A percentile compares a stretch with the other conserved stretches of the same genome.
phyloP scores from a whole-genome alignment of 176 grass and related monocot species.

The Triticum aestivum region DNA sequence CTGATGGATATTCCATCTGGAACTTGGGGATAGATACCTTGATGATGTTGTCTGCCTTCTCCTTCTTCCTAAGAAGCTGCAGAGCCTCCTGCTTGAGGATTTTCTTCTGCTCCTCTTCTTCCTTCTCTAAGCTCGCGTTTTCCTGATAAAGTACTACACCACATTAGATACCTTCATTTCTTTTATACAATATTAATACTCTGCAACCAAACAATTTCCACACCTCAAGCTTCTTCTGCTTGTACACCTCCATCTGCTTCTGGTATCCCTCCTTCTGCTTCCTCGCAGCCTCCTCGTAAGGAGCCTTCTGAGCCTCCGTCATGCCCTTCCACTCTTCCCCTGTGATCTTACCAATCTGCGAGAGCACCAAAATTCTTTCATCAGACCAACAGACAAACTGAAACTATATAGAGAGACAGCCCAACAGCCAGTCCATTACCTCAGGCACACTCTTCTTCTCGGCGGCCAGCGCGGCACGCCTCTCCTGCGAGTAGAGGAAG shows the following conservation, averaged over 20 bases:
- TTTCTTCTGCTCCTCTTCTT: slow-evolving; percentile 78
- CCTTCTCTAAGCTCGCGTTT: slow-evolving; percentile 54
- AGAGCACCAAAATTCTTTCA: background rate
- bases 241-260: slow-evolving; percentile 74
- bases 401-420: background rate
- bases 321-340: slow-evolving; percentile 87
- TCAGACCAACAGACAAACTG: background rate
- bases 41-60: slow-evolving; percentile 88
- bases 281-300: slow-evolving; percentile 55
- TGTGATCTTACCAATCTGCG: slow-evolving; percentile 72
- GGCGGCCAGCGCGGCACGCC: slow-evolving; percentile 37
- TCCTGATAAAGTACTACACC: slow-evolving; percentile 36
- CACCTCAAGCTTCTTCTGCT: slow-evolving; percentile 67
- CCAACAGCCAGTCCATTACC: slow-evolving; percentile 21
- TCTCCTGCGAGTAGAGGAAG: slow-evolving; percentile 73
- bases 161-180: background rate
- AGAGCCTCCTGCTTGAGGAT: slow-evolving; percentile 86
- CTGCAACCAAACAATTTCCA: background rate
- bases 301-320: slow-evolving; percentile 62
- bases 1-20: background rate
- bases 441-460: slow-evolving; percentile 74
- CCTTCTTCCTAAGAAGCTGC: slow-evolving; percentile 86
- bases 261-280: slow-evolving; percentile 68
- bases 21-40: slow-evolving; percentile 42
- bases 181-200: background rate